A percentile compares a stretch with the other conserved stretches of the same genome.
These are phyloP conservation scores for Erythrobasidium hasegawianum DNA, from an alignment of 1,284 basidiomycete species.

Conservation along the genomic window DNA sequence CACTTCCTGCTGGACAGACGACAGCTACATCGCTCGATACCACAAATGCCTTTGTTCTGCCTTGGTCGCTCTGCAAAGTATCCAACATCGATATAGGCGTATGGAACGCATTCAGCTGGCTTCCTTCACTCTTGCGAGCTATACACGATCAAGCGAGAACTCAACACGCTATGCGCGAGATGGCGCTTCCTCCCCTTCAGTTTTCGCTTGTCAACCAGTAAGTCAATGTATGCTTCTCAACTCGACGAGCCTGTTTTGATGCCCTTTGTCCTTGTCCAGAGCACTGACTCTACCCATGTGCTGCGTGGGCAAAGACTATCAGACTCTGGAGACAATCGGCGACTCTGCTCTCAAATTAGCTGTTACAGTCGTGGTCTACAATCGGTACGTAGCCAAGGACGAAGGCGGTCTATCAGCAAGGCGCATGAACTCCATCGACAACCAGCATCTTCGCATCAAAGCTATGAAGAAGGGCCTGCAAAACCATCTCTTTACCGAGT, in stretches of 20 bases:
- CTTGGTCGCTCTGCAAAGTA: conserved; percentile 33
- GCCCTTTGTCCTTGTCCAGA: no score
- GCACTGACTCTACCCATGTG: conserved; percentile 16
- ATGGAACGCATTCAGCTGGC: conserved; percentile 33
- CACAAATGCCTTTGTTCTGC: conserved; percentile 29
- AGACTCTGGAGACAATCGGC: conserved; percentile 78
- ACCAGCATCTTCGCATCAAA: conserved; percentile 57
- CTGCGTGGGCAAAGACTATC: conserved; percentile 64
- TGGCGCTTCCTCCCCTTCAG: conserved; percentile 21
- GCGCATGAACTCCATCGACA: conserved; percentile 55
- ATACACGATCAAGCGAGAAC: conserved; percentile 29
- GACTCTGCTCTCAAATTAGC: conserved; percentile 74
- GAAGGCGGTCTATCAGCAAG: conserved; percentile 71
- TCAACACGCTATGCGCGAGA: conserved; percentile 25
- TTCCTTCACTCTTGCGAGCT: conserved; percentile 18
- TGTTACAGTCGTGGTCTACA: conserved; percentile 69
- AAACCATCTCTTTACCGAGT: conserved; percentile 61
- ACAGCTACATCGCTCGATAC: conserved; percentile 16
- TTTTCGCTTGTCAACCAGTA: conserved; percentile 26
- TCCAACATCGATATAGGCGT: conserved; percentile 28
- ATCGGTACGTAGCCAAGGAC: conserved; percentile 64
- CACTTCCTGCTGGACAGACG: conserved; percentile 13
- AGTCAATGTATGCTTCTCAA: no score
- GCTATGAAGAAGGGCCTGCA: conserved; percentile 64
- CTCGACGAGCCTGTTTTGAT: no score